Evolutionary conservation across 352 stramenopile species (phyloP).

Genomic region (Paralagenidium karlingii): DNA sequence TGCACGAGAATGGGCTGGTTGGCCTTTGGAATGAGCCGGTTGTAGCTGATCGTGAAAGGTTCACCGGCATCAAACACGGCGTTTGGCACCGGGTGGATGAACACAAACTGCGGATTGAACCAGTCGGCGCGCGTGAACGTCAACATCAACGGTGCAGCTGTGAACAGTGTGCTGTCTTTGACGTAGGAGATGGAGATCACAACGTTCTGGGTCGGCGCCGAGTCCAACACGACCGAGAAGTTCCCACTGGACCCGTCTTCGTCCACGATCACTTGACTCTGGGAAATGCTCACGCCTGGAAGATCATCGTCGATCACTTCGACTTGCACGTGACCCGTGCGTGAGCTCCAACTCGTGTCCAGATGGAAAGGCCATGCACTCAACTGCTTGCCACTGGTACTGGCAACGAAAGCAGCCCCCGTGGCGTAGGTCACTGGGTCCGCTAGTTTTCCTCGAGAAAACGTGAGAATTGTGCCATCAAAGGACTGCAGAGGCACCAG

Average conservation of each 20-base stretch:
- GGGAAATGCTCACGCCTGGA: conserved; percentile 37
- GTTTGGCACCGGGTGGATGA: conserved; percentile 26
- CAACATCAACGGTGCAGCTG: conserved; percentile 20
- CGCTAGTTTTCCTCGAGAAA: conserved; percentile 8
- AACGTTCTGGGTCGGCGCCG: conserved; percentile 30
- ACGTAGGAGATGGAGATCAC: conserved; percentile 30
- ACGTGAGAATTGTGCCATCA: conserved; percentile 6
- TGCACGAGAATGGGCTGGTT: conserved; percentile 30
- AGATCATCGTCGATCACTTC: conserved; percentile 48
- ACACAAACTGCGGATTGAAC: conserved; percentile 32
- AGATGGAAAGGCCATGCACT: conserved; percentile 24
- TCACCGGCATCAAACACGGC: conserved; percentile 29
- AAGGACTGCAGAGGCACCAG: conserved; percentile 23
- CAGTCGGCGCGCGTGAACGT: conserved; percentile 35
- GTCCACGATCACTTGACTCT: conserved; percentile 16
- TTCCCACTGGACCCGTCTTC: conserved; percentile 27
- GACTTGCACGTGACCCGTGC: conserved; percentile 17
- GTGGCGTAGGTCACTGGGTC: conserved; percentile 18
- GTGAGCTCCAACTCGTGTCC: conserved; percentile 16
- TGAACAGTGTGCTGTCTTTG: conserved; percentile 18
- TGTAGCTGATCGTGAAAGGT: conserved; percentile 39
- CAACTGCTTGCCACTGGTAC: conserved; percentile 8
- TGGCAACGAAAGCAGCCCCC: conserved; percentile 26
- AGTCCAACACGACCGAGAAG: conserved; percentile 49
- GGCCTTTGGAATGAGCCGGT: conserved; percentile 30